Evolutionary conservation across 495 filamentous ascomycete genomes (phyloP).

Genomic region (Penicillium herquei): DNA sequence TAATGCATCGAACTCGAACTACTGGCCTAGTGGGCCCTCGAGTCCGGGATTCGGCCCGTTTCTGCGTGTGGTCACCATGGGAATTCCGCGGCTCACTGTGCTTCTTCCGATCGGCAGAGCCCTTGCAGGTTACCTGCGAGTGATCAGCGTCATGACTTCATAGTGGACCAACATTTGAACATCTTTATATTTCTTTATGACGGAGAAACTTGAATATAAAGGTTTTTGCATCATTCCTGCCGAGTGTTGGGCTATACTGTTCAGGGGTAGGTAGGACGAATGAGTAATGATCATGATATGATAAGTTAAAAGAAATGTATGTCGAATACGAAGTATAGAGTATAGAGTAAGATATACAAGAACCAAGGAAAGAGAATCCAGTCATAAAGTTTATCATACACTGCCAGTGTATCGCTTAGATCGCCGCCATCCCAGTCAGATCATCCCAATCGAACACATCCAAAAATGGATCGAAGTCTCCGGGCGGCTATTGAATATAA

Average conservation of each 20-base stretch:
- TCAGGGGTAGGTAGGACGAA: no score
- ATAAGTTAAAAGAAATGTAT: neutral
- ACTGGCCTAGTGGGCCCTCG: no score
- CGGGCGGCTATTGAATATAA: slow-evolving; percentile 26
- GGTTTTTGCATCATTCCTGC: no score
- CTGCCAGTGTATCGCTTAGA: neutral
- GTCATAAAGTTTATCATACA: neutral
- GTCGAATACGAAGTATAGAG: neutral
- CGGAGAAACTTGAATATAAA: no score
- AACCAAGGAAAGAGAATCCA: neutral
- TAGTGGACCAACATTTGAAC: no score
- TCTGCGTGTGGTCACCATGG: neutral
- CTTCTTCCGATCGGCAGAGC: neutral
- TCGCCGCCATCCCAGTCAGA: slow-evolving; percentile 27
- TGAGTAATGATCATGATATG: neutral
- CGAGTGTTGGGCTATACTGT: no score
- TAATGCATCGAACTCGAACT: no score
- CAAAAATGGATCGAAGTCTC: slow-evolving; percentile 42
- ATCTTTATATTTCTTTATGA: neutral
- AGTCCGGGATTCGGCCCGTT: neutral
- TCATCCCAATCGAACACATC: slow-evolving; percentile 48
- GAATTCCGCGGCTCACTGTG: neutral
- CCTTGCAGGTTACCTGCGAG: neutral
- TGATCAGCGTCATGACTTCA: neutral
- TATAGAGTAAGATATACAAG: neutral